Evolutionary conservation across 257 asterid species (phyloP).

Genomic region (Solanum stenotomum): DNA sequence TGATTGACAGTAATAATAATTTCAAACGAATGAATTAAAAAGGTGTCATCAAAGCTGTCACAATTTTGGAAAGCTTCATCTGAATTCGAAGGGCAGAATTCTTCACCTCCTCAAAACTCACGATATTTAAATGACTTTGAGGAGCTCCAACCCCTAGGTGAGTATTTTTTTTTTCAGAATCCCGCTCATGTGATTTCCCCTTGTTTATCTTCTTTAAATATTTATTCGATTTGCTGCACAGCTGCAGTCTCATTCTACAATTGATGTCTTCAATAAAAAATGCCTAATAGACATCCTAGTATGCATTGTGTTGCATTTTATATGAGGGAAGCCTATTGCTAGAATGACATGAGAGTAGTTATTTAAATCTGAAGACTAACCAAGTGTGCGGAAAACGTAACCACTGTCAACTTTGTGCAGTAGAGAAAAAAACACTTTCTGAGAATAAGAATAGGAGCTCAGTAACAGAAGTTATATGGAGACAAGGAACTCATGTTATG

Average conservation of each 20-base stretch:
- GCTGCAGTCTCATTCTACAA: not conserved
- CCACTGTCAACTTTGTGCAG: not conserved
- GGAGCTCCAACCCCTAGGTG: constrained; percentile 95
- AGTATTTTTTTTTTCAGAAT: not conserved
- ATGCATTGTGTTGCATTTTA: not conserved
- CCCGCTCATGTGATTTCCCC: not conserved
- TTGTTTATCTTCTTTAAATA: not conserved
- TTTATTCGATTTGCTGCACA: not conserved
- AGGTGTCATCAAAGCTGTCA: constrained; percentile 63
- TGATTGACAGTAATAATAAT: constrained; percentile 6
- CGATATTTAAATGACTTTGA: constrained; percentile 87
- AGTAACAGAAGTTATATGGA: not conserved
- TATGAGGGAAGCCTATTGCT: not conserved
- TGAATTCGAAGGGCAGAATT: constrained; percentile 44
- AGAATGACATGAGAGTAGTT: not conserved
- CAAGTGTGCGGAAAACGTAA: not conserved
- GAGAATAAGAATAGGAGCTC: not conserved
- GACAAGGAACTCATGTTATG: not conserved
- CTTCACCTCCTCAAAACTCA: constrained; percentile 55
- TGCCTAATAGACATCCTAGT: not conserved
- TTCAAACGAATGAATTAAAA: constrained; percentile 8
- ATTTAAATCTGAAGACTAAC: not conserved
- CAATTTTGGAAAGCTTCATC: constrained; percentile 69
- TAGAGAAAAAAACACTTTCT: not conserved
- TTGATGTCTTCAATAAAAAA: not conserved